Conservation (phyloP, 2,329 filamentous ascomycete genomes). For the Xenosphaeropsis pyriputrescens region DNA sequence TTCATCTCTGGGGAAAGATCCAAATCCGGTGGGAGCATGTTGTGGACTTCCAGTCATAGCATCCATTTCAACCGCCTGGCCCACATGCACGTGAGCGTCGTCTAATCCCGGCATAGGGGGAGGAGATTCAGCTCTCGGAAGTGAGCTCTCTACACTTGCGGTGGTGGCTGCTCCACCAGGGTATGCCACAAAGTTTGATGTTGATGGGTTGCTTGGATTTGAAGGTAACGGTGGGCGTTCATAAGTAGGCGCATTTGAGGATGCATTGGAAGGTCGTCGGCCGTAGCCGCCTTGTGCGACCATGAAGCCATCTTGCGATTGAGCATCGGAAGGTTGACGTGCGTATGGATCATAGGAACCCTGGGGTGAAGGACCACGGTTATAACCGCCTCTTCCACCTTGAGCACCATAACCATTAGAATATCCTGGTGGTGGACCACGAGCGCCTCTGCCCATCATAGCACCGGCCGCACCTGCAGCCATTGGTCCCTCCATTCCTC, state of each 20-base stretch:
- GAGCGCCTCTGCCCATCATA: conserved; percentile 26
- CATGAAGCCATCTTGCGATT: conserved; percentile 5
- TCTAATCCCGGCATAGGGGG: conserved; percentile 39
- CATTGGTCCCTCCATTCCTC: conserved; percentile 17
- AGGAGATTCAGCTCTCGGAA: conserved; percentile 48
- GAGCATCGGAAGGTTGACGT: conserved; percentile 8
- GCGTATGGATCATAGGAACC: conserved; percentile 7
- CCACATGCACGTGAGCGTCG: conserved; percentile 25
- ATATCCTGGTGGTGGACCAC: conserved; percentile 24
- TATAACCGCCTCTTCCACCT: conserved; percentile 7
- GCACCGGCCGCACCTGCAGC: conserved; percentile 18
- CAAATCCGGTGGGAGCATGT: conserved; percentile 24
- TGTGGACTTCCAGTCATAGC: conserved; percentile 41
- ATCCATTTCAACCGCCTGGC: conserved; percentile 71
- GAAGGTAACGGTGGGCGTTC: neutral
- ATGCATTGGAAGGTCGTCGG: neutral
- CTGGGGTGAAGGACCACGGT: conserved; percentile 6
- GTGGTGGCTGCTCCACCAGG: conserved; percentile 5
- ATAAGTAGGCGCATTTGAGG: neutral
- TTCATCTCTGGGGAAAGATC: conserved; percentile 25
- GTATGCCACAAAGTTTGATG: conserved; percentile 8
- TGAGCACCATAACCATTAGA: conserved; percentile 14
- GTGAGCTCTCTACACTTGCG: conserved; percentile 10
- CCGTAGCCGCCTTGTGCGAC: conserved; percentile 8
- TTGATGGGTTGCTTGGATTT: neutral